Evolutionary conservation across 2,329 filamentous ascomycete genomes (phyloP).

Genomic region (Cryphonectria parasitica): DNA sequence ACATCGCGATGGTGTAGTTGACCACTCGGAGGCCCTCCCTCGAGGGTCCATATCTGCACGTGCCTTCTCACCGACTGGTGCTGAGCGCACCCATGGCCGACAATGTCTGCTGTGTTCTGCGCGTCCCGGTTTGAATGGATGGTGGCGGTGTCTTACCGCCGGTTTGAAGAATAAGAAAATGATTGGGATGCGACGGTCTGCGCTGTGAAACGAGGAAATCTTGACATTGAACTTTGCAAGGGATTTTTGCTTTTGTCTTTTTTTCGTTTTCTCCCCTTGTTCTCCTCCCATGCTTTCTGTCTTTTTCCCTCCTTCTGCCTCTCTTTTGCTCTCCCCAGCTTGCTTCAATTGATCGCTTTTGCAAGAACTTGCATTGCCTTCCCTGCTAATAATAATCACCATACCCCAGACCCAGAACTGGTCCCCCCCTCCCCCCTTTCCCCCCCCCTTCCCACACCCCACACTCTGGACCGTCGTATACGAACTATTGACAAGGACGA

Average conservation of each 20-base stretch:
- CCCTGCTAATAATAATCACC: slow-evolving; percentile 7
- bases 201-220: neutral
- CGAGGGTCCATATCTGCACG: slow-evolving; percentile 14
- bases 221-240: neutral
- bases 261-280: neutral
- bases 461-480: neutral
- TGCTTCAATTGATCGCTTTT: neutral
- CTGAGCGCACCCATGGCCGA: slow-evolving; percentile 10
- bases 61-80: slow-evolving; percentile 20
- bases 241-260: neutral
- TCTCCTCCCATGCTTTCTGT: neutral
- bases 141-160: slow-evolving; percentile 18
- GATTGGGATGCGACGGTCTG: neutral
- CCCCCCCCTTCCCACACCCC: neutral
- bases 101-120: slow-evolving; percentile 1
- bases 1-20: slow-evolving; percentile 5
- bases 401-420: neutral
- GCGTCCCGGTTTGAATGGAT: neutral
- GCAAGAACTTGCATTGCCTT: neutral
- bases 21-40: slow-evolving; percentile 14
- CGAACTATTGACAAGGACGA: slow-evolving; percentile 4
- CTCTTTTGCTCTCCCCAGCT: neutral
- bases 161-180: slow-evolving; percentile 1
- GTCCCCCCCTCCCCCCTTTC: neutral
- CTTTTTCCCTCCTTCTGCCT: neutral